Evolutionary conservation across 805 yeast species (phyloP).

Genomic region (Blastobotrys muscicola): DNA sequence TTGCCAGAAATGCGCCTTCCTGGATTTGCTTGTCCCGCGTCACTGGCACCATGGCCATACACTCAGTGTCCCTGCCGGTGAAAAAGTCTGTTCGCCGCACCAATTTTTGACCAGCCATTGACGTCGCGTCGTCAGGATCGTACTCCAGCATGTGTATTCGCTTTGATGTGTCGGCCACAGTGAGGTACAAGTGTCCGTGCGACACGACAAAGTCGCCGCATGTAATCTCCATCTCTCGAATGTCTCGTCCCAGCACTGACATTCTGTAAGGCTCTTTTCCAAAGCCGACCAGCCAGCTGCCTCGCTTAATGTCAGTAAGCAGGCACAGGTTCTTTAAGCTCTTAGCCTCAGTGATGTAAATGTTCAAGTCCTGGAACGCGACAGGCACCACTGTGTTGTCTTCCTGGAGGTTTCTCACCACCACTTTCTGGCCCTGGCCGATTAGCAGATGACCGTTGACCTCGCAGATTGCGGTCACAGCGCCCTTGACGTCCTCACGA

Average conservation of each 20-base stretch:
- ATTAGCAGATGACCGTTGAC: slow-evolving; percentile 75
- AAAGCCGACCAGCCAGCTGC: slow-evolving; percentile 76
- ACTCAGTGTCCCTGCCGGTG: slow-evolving; percentile 40
- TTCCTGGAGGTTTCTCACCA: slow-evolving; percentile 77
- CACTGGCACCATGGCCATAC: slow-evolving; percentile 22
- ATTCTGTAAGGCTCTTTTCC: slow-evolving; percentile 92
- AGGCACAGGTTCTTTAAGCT: slow-evolving; percentile 74
- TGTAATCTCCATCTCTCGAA: slow-evolving; percentile 48
- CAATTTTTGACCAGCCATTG: slow-evolving; percentile 70
- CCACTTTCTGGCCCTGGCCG: slow-evolving; percentile 75
- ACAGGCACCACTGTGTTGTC: slow-evolving; percentile 85
- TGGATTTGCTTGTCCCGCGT: slow-evolving; percentile 2
- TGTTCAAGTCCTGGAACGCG: slow-evolving; percentile 82
- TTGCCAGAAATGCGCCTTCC: slow-evolving; percentile 31
- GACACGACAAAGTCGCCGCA: slow-evolving; percentile 69
- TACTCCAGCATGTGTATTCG: slow-evolving; percentile 67
- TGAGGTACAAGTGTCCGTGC: slow-evolving; percentile 57
- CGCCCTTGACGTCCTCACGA: slow-evolving; percentile 71
- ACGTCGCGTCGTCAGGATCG: slow-evolving; percentile 85
- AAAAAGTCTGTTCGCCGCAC: slow-evolving; percentile 63
- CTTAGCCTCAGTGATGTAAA: slow-evolving; percentile 70
- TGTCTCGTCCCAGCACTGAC: slow-evolving; percentile 68
- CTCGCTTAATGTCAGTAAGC: slow-evolving; percentile 70
- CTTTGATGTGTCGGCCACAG: slow-evolving; percentile 59
- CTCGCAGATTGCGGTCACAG: slow-evolving; percentile 68